These are phyloP conservation scores for Picea mariana DNA, from an alignment of 83 land plant genomes.

Conservation along the genomic window DNA sequence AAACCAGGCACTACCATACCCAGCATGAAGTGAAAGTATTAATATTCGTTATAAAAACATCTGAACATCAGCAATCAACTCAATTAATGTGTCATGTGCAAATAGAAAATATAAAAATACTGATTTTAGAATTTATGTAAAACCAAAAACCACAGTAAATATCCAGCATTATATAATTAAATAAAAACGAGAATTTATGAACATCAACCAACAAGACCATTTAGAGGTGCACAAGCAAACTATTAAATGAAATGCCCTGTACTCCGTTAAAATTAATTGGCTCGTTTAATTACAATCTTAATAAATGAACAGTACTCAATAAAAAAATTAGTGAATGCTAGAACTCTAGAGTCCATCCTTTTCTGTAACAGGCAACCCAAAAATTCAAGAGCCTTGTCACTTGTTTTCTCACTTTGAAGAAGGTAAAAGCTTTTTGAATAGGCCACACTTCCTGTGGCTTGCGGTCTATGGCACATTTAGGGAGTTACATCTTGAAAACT, in stretches of 20 bases:
- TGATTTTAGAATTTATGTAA: too few relatives aligned
- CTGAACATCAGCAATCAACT: too few relatives aligned
- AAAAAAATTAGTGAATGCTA: constrained; percentile 16
- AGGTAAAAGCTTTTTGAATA: constrained; percentile 17
- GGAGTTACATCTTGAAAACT: constrained; percentile 18
- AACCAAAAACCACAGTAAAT: too few relatives aligned
- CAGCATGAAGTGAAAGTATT: too few relatives aligned
- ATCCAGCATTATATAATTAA: not conserved
- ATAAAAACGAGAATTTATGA: too few relatives aligned
- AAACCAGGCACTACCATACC: not conserved
- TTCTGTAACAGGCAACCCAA: constrained; percentile 15
- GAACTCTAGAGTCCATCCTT: not conserved
- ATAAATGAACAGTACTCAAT: constrained; percentile 14
- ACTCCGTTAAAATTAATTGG: not conserved
- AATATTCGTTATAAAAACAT: too few relatives aligned
- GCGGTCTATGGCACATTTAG: constrained; percentile 10
- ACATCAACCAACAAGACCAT: constrained; percentile 3
- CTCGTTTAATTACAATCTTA: constrained; percentile 13
- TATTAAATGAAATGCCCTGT: not conserved
- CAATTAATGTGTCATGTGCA: too few relatives aligned
- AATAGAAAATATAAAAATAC: too few relatives aligned
- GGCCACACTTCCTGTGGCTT: constrained; percentile 16
- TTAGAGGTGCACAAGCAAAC: not conserved
- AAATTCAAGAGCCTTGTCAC: constrained; percentile 19
- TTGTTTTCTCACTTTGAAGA: constrained; percentile 11